Evolutionary conservation across 257 asterid genomes (phyloP), one percentile per base, ranked within the genome.

Genomic region (Asclepias syriaca): DNA sequence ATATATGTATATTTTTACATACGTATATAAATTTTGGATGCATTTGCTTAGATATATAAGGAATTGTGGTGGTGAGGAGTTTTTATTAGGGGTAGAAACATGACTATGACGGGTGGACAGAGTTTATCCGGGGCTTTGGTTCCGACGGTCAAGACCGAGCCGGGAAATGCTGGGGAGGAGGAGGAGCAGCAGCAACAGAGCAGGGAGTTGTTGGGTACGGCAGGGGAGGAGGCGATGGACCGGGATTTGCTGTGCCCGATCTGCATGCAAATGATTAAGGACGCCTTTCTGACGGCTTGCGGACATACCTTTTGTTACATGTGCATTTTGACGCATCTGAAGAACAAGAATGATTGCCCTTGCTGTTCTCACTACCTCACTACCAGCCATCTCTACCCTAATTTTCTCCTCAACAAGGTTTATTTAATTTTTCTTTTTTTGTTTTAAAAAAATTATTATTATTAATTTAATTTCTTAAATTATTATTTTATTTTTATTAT

Each of bases 231-330:
- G 63, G 59, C 16, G 16, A 54, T 84, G 72, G 96, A 93, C 73
- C 87, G 81, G 69, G 98, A 94, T 64, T 68, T 91, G 60, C 69
- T 91, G 78, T 94, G 99, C 74, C 99, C 97, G 73, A 94, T 94
- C 61, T 91, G 99, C 85, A 89, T 94, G 95, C 96, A 94, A 70
- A 78, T 87, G 58, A 91, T 94, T 0, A 91, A 87, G 86, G 99
- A 91, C 51, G 97, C 97, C 1, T 94, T 91, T 46, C 60, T 91
- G 19, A 94, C 97, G 27, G 80, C 90, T 0, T 94, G 98, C 65
- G 98, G 98, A 1, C 98, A 94, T 80, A 94, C 92, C 75, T 94
- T 89, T 72, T 94, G 99, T 82, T 94, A 88, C 77, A 89, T 86
- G 88, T 94, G 97, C 67, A 94, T 94, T 34, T 84, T 75, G 57